Base-by-base conservation (phyloP, 2,329 filamentous ascomycete species). In the Hortaea sp. region DNA sequence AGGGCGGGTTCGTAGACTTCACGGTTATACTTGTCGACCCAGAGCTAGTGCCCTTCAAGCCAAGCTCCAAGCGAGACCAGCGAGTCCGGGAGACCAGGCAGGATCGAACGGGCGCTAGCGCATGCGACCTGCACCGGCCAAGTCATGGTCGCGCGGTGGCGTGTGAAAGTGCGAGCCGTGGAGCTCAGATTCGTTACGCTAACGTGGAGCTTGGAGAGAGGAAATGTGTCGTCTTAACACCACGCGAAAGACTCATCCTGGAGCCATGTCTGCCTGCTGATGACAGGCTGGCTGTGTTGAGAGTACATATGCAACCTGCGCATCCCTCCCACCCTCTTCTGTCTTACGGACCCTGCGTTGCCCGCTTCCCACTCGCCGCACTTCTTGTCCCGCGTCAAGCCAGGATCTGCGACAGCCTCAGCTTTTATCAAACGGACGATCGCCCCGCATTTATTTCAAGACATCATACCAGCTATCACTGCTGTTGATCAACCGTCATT, bases 191-290 rank as follows among this genome's bases (percentile, higher is more conserved):
- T 51, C 48, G 37, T 48, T 43, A 46, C 49, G 54, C 54, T 55
- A 56, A 42, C 41, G 43, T 50, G 44, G 43, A 49, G 39, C 44
- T 51, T 48, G 43, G 4, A 27, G 7, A 49, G 7, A 49, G 50
- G 46, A 51, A 49, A 51, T 52, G 55, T 57, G 51, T 57, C 51
- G 54, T 49, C 43, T 54, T 50, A 51, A 54, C 49, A 52, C 41
- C 41, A 49, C 39, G 30, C 45, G 20, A 47, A 42, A 32, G 45
- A 32, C 37, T 11, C 27, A 29, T 41, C 38, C n/a, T 46, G 42
- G 41, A 47, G 39, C 46, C 28, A 10, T 43, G 41, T 12, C 39
- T 32, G 37, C 32, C 9, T 45, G 37, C 20, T 13, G 37, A 10
- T 39, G 37, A 9, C 32, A 9, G 32, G 32, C 32, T 35, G 37